Base-by-base conservation (phyloP, 1,139 yeast genomes). In the Wickerhamiella pararugosa region DNA sequence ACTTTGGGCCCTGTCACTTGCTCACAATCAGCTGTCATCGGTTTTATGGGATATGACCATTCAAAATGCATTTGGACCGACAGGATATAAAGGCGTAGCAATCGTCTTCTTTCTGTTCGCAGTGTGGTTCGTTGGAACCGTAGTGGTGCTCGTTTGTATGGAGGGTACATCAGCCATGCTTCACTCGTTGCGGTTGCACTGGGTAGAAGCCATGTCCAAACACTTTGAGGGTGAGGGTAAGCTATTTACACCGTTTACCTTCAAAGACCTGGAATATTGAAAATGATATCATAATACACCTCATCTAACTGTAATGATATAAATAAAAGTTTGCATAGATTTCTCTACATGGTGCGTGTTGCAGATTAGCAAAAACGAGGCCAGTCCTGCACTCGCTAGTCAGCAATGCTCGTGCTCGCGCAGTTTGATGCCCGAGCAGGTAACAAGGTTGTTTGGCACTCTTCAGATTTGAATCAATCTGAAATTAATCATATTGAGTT, bases 161-260 rank as follows among this genome's bases (percentile, higher is more conserved):
- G 98, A 92, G 63, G 99, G 99, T 42, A 92, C 98, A 0, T 82
- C 94, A 35, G 98, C 98, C 28, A 92, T 92, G 98, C 71, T 92
- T 55, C 99, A 92, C 63, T 82, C 96, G 26, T 71, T 92, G 55
- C 81, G 98, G 63, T 67, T 90, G 57, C 98, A 90, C 61, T 90
- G 99, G 99, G 98, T 92, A 44, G 99, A 92, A 64, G 87, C 96
- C 29, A 92, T 92, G 97, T 86, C 96, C 40, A 92, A 92, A 65
- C 92, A 83, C 61, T 92, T 90, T 56, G 84, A 81, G 55, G 98
- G 98, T 53, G 97, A 90, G 58, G 98, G 98, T 42, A 71, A 77
- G 48, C 76, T 84, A 1, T 90, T 83, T 59, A 77, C 75, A 48
- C 98, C 98, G 29, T 87, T 84, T 58, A 64, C 74, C 7, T 82